Evolutionary conservation across 2,329 filamentous ascomycete genomes (phyloP).

Genomic region (Neonectria neomacrospora): DNA sequence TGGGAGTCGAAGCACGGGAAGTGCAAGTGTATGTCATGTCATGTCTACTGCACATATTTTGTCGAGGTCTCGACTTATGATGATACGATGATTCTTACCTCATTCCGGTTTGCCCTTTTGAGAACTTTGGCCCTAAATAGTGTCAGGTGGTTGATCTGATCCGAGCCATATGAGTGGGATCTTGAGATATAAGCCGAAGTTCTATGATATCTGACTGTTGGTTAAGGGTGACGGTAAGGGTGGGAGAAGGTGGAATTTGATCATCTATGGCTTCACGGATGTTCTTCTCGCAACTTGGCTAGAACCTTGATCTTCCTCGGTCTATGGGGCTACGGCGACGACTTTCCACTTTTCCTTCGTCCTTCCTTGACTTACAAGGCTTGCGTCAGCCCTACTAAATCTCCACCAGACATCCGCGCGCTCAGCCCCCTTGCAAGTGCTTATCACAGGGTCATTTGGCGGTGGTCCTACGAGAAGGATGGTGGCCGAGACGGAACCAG

Average conservation of each 20-base stretch:
- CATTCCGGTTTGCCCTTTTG: constrained; percentile 13
- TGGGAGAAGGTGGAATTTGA: not conserved
- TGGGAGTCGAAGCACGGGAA: constrained; percentile 21
- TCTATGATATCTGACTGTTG: not conserved
- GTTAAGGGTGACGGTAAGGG: constrained; percentile 9
- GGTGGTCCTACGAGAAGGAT: constrained; percentile 9
- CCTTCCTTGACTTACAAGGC: constrained; percentile 24
- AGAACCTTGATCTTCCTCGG: constrained; percentile 12
- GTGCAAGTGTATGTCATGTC: constrained; percentile 29
- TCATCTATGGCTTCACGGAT: not conserved
- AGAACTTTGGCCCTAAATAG: constrained; percentile 8
- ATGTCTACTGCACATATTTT: constrained; percentile 25
- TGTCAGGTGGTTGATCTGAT: not conserved
- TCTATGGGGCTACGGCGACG: constrained; percentile 14
- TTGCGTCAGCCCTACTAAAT: constrained; percentile 44
- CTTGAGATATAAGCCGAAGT: not conserved
- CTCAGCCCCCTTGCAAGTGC: constrained; percentile 39
- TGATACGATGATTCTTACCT: constrained; percentile 33
- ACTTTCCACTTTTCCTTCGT: constrained; percentile 24
- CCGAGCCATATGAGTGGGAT: not conserved
- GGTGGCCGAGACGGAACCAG: constrained; percentile 5
- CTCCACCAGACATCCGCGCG: constrained; percentile 15
- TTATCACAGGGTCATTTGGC: constrained; percentile 29
- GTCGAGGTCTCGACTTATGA: constrained; percentile 35
- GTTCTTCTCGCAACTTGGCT: constrained; percentile 3